Base-by-base conservation (phyloP, 208 protist genomes). In the Leishmania braziliensis region DNA sequence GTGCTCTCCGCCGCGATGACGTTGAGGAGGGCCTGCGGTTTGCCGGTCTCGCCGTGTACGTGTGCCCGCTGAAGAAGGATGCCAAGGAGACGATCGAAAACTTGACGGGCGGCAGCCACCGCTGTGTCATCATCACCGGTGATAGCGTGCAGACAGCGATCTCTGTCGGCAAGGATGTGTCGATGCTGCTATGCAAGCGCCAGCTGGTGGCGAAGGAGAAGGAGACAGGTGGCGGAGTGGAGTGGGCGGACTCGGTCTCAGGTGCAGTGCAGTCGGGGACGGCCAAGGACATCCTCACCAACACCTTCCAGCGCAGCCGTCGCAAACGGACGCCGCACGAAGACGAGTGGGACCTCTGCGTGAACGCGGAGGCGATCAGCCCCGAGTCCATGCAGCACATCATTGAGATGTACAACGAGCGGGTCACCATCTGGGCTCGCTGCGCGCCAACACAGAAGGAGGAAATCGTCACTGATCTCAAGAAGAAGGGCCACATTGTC, bases 101-200 rank as follows among this genome's bases (percentile, higher is more conserved):
- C 77, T 85, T 99, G 29, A 82, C 93, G 36, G 80, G 85, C 46
- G 90, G 92, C 80, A 94, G 92, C 75, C 96, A 98, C 82, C 90
- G 90, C 63, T 97, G 98, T 60, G 90, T 98, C 62, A 99, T 99
- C 94, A 98, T 99, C 79, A 99, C 99, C 5, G 99, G 99, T 70
- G 99, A 99, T 87, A 99, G 98, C 88, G 90, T 95, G 39, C 93
- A 99, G 50, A 99, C 99, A 3, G 99, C 98, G 33, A 97, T 98
- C 76, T 97, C 98, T 39, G 99, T 99, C 29, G 99, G 98, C 36
- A 83, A 89, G 36, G 91, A 99, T 78, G 93, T 99, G 65, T 71
- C 87, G 20, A 97, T 98, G 82, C 88, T 98, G 71, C 78, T 84
- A 39, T 95, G 87, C 86, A 81, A 78, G 54, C 84, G 83, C 53